These are phyloP conservation scores for Kitagawia praeruptora DNA, from an alignment of 129 eudicot species.

Conservation along the genomic window DNA sequence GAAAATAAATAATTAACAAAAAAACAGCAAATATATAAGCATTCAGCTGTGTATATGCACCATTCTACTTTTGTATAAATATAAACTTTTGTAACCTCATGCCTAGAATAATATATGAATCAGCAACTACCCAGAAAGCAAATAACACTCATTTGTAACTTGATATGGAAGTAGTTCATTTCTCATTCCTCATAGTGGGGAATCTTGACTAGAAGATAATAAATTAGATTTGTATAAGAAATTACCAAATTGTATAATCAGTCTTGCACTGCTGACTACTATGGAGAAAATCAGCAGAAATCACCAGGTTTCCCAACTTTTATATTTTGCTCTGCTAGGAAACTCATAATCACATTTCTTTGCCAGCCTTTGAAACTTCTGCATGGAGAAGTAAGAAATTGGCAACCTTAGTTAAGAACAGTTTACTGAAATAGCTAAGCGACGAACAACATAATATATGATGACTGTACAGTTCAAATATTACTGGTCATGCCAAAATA, in stretches of 20 bases:
- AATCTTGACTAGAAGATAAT: neutral
- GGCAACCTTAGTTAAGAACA: neutral
- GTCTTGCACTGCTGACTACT: neutral
- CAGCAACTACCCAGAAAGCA: neutral
- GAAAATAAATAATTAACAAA: too few species aligned
- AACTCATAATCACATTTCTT: constrained; percentile 41
- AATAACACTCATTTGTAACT: neutral
- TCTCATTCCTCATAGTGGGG: neutral
- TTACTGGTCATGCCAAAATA: neutral
- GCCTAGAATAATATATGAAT: neutral
- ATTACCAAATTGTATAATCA: neutral
- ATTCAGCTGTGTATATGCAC: too few species aligned
- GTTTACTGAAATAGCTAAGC: neutral
- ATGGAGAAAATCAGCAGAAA: too few species aligned
- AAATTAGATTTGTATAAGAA: neutral
- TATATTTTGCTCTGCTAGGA: constrained; percentile 45
- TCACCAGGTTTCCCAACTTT: constrained; percentile 42
- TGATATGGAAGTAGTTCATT: neutral
- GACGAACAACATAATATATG: neutral
- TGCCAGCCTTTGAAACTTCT: constrained; percentile 84
- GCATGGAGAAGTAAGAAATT: constrained; percentile 15
- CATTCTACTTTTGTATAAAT: too few species aligned
- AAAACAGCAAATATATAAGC: too few species aligned
- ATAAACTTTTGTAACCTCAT: neutral
- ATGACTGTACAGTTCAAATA: neutral